phyloP scores from a whole-genome alignment of 2,329 filamentous ascomycete genomes.

The Diaporthe destruens region DNA sequence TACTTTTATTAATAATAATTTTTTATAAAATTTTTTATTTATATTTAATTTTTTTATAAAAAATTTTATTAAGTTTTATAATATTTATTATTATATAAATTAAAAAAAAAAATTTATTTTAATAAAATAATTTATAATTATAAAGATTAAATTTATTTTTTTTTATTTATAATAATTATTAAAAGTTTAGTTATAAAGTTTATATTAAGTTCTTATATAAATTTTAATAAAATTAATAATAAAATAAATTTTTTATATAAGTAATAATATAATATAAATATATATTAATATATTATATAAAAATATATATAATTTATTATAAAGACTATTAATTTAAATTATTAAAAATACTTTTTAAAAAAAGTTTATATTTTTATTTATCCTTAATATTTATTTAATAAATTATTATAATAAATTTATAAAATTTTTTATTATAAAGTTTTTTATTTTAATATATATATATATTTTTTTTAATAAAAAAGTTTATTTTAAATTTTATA shows the following conservation, averaged over 20 bases:
- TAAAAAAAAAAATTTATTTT: background rate
- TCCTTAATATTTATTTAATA: background rate
- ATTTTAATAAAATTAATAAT: background rate
- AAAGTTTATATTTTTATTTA: background rate
- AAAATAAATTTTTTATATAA: background rate
- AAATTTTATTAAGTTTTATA: background rate
- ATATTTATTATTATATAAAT: background rate
- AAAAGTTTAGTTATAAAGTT: background rate
- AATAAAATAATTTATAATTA: background rate
- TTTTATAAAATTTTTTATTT: background rate
- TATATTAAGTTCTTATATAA: background rate
- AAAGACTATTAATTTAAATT: background rate
- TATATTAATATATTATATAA: slow-evolving; percentile 10
- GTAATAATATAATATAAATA: background rate
- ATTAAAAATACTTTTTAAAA: background rate
- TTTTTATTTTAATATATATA: background rate
- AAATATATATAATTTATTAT: background rate
- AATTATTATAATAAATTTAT: background rate
- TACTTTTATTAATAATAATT: background rate
- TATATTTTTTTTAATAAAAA: background rate
- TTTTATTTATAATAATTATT: background rate
- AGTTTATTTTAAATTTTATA: too few species aligned
- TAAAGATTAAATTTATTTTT: background rate
- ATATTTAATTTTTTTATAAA: background rate
- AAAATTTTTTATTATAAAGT: background rate